These are phyloP conservation scores for Ophiosphaerella korrae DNA, from an alignment of 2,329 filamentous ascomycete species.

Conservation along the genomic window DNA sequence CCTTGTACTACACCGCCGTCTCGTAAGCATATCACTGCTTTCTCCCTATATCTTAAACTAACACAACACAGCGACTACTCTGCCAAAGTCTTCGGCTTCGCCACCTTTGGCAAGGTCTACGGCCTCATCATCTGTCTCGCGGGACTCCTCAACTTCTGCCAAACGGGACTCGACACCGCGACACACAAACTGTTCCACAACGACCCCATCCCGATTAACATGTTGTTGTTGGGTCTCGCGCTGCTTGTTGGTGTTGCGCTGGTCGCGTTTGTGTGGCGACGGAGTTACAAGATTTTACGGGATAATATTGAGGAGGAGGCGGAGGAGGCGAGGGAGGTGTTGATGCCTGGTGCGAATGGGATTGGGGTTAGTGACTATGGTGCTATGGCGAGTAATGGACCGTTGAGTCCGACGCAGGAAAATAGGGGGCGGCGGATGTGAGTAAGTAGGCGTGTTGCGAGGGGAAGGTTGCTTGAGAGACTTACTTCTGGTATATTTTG, in stretches of 20 bases:
- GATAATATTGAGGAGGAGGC: constrained; percentile 46
- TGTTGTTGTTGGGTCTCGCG: constrained; percentile 67
- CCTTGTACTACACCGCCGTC: constrained; percentile 89
- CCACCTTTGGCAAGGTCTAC: constrained; percentile 93
- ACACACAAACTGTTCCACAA: constrained; percentile 74
- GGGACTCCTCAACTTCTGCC: constrained; percentile 81
- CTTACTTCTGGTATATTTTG: not conserved
- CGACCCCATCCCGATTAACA: constrained; percentile 78
- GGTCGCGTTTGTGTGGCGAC: constrained; percentile 67
- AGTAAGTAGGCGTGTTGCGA: not conserved
- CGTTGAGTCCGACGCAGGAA: constrained; percentile 19
- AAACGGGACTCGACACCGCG: constrained; percentile 77
- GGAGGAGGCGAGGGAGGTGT: constrained; percentile 39
- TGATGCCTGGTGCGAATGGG: constrained; percentile 42
- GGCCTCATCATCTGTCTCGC: constrained; percentile 86
- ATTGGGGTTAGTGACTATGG: constrained; percentile 27
- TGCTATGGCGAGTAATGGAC: constrained; percentile 17
- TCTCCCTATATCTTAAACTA: constrained; percentile 5
- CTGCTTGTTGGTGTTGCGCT: constrained; percentile 68
- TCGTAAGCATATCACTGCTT: constrained; percentile 54
- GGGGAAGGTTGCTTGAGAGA: too few relatives aligned
- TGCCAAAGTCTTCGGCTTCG: constrained; percentile 89
- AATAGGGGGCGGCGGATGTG: constrained; percentile 24
- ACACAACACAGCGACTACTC: constrained; percentile 68
- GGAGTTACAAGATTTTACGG: constrained; percentile 51